Evolutionary conservation across 1,139 yeast genomes (phyloP).

Genomic region (Hyphopichia burtonii): DNA sequence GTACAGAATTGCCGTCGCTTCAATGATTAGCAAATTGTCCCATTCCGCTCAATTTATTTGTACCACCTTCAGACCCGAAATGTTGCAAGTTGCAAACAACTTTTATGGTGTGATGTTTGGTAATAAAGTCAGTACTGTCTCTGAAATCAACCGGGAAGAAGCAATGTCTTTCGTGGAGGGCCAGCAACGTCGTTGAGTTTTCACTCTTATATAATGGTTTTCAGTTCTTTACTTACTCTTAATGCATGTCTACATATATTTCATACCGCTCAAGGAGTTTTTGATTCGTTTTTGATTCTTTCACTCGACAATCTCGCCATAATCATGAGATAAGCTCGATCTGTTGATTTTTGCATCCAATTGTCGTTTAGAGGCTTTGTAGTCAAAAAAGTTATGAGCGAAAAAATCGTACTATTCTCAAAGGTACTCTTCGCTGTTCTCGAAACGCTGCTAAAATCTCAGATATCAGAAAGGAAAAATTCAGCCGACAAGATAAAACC

Average conservation of each 20-base stretch:
- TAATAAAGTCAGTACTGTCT: slow-evolving; percentile 78
- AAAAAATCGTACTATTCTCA: background rate
- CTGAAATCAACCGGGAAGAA: slow-evolving; percentile 66
- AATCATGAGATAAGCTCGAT: no score
- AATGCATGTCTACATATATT: no score
- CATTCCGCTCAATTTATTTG: slow-evolving; percentile 83
- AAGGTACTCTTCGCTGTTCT: background rate
- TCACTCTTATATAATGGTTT: background rate
- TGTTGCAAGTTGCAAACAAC: slow-evolving; percentile 82
- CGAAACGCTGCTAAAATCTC: background rate
- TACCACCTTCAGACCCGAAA: slow-evolving; percentile 93
- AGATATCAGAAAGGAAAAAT: background rate
- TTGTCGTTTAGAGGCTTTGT: background rate
- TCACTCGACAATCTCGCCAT: no score
- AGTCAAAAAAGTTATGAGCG: background rate
- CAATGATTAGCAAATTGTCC: slow-evolving; percentile 66
- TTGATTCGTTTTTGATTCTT: no score
- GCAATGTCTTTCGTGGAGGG: slow-evolving; percentile 84
- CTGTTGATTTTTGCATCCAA: background rate
- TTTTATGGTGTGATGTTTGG: slow-evolving; percentile 86
- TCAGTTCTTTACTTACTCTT: background rate
- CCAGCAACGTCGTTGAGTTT: slow-evolving; percentile 26
- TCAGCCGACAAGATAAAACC: background rate
- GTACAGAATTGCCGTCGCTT: slow-evolving; percentile 86
- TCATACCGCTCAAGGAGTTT: no score